Evolutionary conservation across 2,329 filamentous ascomycete genomes (phyloP).

Genomic region (Ciborinia camelliae): DNA sequence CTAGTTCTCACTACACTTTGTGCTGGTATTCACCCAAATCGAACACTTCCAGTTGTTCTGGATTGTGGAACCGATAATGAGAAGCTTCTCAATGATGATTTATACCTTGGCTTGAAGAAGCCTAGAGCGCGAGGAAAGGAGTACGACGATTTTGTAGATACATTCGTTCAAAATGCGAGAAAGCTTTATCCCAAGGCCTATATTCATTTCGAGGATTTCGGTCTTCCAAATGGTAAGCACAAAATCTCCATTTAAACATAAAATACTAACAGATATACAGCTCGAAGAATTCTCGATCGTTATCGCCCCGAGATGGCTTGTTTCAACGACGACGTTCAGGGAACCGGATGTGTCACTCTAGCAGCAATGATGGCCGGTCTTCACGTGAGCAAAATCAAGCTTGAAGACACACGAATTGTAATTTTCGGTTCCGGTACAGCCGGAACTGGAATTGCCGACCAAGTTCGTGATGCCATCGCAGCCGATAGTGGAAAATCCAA

Average conservation of each 20-base stretch:
- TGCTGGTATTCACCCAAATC: constrained; percentile 77
- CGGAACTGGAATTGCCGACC: constrained; percentile 81
- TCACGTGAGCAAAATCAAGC: constrained; percentile 62
- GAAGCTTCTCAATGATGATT: constrained; percentile 66
- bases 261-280: constrained; percentile 3
- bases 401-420: constrained; percentile 67
- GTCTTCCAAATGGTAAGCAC: constrained; percentile 60
- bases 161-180: constrained; percentile 65
- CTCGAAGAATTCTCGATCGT: constrained; percentile 69
- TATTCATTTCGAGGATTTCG: constrained; percentile 89
- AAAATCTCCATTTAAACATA: background rate
- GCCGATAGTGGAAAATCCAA: constrained; percentile 62
- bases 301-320: constrained; percentile 73
- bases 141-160: constrained; percentile 75
- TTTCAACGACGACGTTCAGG: constrained; percentile 91
- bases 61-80: constrained; percentile 86
- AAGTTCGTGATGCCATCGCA: constrained; percentile 75
- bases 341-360: constrained; percentile 82
- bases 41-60: constrained; percentile 75
- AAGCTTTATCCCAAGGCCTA: constrained; percentile 75
- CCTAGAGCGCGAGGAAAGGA: constrained; percentile 63
- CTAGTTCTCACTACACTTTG: constrained; percentile 78
- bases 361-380: constrained; percentile 77
- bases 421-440: constrained; percentile 80
- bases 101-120: constrained; percentile 74